Evolutionary conservation across 2,329 filamentous ascomycete genomes (phyloP).

Genomic region (Hymenoscyphus linearis): DNA sequence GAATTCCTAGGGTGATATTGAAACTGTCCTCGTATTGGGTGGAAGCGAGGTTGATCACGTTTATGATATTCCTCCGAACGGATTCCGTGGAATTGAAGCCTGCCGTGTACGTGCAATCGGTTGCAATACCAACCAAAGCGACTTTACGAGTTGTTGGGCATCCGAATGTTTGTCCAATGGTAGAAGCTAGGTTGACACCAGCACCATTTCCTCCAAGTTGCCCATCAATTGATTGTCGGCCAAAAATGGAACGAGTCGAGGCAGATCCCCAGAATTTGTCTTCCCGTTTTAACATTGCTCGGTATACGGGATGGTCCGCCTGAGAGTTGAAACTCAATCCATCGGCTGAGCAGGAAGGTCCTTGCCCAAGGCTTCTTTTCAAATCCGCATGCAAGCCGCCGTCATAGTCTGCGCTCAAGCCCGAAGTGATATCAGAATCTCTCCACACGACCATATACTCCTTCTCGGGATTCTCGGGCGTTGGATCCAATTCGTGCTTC

Average conservation of each 20-base stretch:
- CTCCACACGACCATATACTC: conserved; percentile 89
- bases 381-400: conserved; percentile 45
- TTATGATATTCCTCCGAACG: conserved; percentile 72
- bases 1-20: conserved; percentile 88
- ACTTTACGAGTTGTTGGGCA: conserved; percentile 89
- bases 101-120: conserved; percentile 82
- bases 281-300: conserved; percentile 40
- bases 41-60: conserved; percentile 80
- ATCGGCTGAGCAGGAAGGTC: conserved; percentile 65
- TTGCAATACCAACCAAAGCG: conserved; percentile 84
- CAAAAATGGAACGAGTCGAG: conserved; percentile 62
- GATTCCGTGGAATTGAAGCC: conserved; percentile 61
- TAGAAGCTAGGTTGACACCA: conserved; percentile 69
- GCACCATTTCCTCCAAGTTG: conserved; percentile 69
- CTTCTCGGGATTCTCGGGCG: conserved; percentile 43
- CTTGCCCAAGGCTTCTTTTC: conserved; percentile 27
- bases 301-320: conserved; percentile 63
- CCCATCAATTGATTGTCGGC: conserved; percentile 62
- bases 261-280: conserved; percentile 53
- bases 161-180: conserved; percentile 76
- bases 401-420: conserved; percentile 35
- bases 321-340: conserved; percentile 73
- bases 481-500: conserved; percentile 66
- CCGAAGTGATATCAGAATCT: conserved; percentile 69
- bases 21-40: conserved; percentile 85